A percentile compares a stretch with the other conserved stretches of the same genome.
These are phyloP conservation scores for Heracleum sosnowskyi DNA, from an alignment of 129 eudicot species.

Conservation along the genomic window DNA sequence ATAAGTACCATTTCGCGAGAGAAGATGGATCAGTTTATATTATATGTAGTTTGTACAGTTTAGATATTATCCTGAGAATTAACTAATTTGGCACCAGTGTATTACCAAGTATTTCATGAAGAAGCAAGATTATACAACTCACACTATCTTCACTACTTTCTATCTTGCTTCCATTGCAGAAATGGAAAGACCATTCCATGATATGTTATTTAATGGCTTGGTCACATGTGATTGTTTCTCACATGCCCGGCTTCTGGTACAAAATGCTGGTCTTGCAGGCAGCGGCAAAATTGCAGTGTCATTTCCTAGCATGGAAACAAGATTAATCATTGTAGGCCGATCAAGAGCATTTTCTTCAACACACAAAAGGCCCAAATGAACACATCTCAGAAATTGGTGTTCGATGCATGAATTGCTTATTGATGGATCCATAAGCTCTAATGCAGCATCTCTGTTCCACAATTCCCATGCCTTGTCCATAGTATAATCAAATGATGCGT, in stretches of 20 bases:
- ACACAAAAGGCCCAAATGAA: constrained; percentile 28
- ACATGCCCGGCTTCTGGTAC: not conserved
- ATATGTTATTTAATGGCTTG: too few species aligned
- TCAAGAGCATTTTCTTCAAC: constrained; percentile 22
- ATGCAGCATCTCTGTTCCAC: constrained; percentile 15
- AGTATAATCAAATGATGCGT: not conserved
- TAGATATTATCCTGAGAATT: not conserved
- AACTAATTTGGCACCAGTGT: not conserved
- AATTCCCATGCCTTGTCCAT: constrained; percentile 25
- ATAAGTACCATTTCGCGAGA: not conserved
- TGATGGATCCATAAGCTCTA: constrained; percentile 22
- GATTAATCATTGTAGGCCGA: constrained; percentile 13
- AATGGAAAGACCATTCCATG: not conserved
- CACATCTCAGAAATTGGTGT: constrained; percentile 17
- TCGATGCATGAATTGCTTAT: constrained; percentile 1
- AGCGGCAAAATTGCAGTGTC: not conserved
- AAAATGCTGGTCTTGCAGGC: not conserved
- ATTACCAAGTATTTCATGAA: not conserved
- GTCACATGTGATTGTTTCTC: not conserved
- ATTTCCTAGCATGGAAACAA: not conserved
- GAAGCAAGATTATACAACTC: not conserved
- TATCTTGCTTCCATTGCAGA: not conserved
- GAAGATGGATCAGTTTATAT: not conserved
- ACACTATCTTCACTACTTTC: not conserved
- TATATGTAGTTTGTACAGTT: not conserved